Evolutionary conservation across 2,329 filamentous ascomycete genomes (phyloP), one percentile per base, ranked within the genome.

Genomic region (Cercospora zeina): DNA sequence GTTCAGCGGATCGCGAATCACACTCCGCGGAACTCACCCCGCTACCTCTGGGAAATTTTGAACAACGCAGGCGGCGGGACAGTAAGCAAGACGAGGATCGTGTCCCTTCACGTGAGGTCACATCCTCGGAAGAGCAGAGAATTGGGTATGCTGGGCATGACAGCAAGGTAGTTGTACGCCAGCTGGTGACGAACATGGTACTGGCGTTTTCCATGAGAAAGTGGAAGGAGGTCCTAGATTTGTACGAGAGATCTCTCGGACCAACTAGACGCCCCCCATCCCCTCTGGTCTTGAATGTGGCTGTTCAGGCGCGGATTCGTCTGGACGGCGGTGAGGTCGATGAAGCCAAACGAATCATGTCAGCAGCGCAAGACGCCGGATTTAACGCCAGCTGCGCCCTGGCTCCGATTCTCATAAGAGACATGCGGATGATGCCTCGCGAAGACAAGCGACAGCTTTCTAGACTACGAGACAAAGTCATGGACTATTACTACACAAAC

Each of bases 401-500:
- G 54, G 66, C 62, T 2, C 70, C 69, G 8, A 31, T 75, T n/a
- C 60, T 75, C 13, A 65, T 70, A 21, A 63, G 73, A 30, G 62
- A 67, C 10, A 70, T 76, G 49, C 54, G 59, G 13, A 50, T 64
- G 34, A 31, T 65, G 5, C 19, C 50, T 4, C 13, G 55, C 4
- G 16, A 39, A 14, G 61, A 64, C 19, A 62, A 55, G 13, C 61
- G 58, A n/a, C 63, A 65, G 51, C 62, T 59, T 14, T 58, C 64
- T 21, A 37, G 39, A n/a, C 49, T 74, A 30, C 64, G 67, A 24
- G 31, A 55, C 4, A 68, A 53, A 10, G 67, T 72, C 10, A 59
- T 70, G 11, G 68, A 68, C 1, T 73, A 73, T 62, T 76, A 76
- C 59, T 65, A 67, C n/a, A 55, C 62, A 14, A 73, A 72, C 61